Conservation (phyloP, 192 early-diverging fungal genomes). For the Entomortierella chlamydospora region DNA sequence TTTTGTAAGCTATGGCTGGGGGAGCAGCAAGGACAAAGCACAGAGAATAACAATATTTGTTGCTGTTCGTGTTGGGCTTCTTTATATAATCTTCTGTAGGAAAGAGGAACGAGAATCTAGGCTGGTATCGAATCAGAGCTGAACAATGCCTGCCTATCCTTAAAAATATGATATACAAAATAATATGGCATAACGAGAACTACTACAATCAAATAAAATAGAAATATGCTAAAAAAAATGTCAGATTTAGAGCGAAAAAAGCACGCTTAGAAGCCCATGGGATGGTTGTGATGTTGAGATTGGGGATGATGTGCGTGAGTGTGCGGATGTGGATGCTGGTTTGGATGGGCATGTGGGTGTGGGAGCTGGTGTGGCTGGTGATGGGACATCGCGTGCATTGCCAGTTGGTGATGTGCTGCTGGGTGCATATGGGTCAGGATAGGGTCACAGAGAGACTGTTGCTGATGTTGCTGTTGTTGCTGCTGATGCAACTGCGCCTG, state of each 20-base stretch:
- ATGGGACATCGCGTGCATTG: constrained; percentile 32
- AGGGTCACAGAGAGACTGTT: constrained; percentile 34
- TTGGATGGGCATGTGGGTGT: constrained; percentile 43
- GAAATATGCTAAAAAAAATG: not conserved
- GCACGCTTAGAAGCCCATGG: constrained; percentile 46
- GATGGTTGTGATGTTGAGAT: constrained; percentile 31
- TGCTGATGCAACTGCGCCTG: constrained; percentile 14
- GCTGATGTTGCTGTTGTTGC: not conserved
- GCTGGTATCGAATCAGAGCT: not conserved
- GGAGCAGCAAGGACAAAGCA: too few species aligned
- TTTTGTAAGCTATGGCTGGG: too few species aligned
- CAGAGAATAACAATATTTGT: not conserved
- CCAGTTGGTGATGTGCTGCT: constrained; percentile 21
- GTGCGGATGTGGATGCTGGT: constrained; percentile 36
- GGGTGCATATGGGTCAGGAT: constrained; percentile 35
- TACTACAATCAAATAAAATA: not conserved
- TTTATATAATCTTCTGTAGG: not conserved
- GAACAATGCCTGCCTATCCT: not conserved
- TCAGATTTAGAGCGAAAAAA: not conserved
- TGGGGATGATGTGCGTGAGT: constrained; percentile 26
- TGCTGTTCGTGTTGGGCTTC: not conserved
- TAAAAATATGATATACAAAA: not conserved
- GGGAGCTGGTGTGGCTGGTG: constrained; percentile 50
- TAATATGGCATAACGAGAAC: constrained; percentile 1
- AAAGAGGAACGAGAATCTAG: not conserved